These are phyloP conservation scores for Phytophthora foliorum DNA, from an alignment of 352 stramenopile species.

Conservation along the genomic window DNA sequence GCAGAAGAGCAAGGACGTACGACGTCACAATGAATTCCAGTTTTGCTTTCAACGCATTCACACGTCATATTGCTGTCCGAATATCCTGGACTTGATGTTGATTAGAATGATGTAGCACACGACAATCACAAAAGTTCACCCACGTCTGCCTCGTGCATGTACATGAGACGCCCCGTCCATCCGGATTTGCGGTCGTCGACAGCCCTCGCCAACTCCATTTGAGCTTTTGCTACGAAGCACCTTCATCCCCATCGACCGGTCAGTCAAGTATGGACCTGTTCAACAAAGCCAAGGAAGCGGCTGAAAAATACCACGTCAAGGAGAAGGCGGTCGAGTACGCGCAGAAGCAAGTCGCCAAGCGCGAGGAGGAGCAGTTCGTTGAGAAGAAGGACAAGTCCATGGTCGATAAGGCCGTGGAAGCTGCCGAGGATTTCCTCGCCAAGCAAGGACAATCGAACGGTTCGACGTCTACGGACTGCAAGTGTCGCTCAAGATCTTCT, in stretches of 20 bases:
- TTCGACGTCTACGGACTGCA: not conserved
- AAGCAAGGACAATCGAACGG: conserved; percentile 7
- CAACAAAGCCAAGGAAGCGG: conserved; percentile 15
- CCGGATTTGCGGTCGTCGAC: not conserved
- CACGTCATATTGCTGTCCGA: not conserved
- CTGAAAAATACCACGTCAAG: conserved; percentile 20
- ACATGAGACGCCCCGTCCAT: conserved; percentile 1
- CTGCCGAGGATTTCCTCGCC: conserved; percentile 20
- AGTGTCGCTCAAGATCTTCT: not conserved
- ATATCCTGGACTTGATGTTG: not conserved
- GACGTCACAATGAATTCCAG: not conserved
- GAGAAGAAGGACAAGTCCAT: conserved; percentile 25
- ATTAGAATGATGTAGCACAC: not conserved
- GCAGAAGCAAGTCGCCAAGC: conserved; percentile 26
- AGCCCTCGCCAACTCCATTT: conserved; percentile 6
- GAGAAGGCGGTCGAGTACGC: conserved; percentile 30
- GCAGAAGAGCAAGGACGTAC: not conserved
- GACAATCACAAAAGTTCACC: conserved; percentile 17
- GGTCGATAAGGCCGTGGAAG: conserved; percentile 15
- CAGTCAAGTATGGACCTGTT: conserved; percentile 17
- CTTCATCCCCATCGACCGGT: not conserved
- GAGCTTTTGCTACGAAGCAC: conserved; percentile 2
- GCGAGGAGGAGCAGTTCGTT: conserved; percentile 20
- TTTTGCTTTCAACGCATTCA: no score
- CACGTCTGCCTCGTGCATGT: conserved; percentile 11